Evolutionary conservation across 805 yeast genomes (phyloP).

Genomic region (Candida tammaniensis): DNA sequence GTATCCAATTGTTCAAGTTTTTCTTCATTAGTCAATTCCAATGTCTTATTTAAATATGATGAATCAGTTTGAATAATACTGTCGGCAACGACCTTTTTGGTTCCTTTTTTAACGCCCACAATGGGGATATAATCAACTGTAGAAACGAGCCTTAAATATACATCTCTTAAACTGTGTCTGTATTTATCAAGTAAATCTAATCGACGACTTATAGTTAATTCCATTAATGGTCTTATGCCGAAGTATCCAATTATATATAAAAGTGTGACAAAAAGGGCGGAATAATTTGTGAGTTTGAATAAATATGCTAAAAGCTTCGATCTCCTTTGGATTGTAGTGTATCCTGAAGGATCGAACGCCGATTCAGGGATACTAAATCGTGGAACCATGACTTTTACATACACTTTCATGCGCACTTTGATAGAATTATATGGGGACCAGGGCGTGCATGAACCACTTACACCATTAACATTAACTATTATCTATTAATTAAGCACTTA

Average conservation of each 20-base stretch:
- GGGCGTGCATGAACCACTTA: no score
- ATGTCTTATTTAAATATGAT: slow-evolving; percentile 15
- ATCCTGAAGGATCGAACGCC: slow-evolving; percentile 33
- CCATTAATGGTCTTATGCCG: slow-evolving; percentile 34
- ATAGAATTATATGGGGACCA: no score
- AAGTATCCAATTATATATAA: slow-evolving; percentile 32
- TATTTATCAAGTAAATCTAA: slow-evolving; percentile 33
- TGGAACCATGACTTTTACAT: slow-evolving; percentile 22
- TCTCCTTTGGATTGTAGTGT: slow-evolving; percentile 15
- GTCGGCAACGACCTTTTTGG: slow-evolving; percentile 31
- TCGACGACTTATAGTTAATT: slow-evolving; percentile 24
- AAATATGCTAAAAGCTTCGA: slow-evolving; percentile 26
- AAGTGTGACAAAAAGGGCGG: slow-evolving; percentile 27
- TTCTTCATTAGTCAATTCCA: slow-evolving; percentile 12
- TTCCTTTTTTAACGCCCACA: slow-evolving; percentile 27
- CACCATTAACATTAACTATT: no score
- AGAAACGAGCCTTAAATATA: slow-evolving; percentile 31
- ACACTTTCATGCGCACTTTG: no score
- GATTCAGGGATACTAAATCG: slow-evolving; percentile 40
- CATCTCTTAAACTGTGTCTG: slow-evolving; percentile 31
- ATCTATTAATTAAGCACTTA: no score
- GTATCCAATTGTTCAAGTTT: slow-evolving; percentile 16
- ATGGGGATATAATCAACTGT: slow-evolving; percentile 38
- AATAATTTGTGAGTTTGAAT: slow-evolving; percentile 30
- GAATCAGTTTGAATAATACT: slow-evolving; percentile 37